These are phyloP conservation scores for Zymoseptoria brevis DNA, from an alignment of 2,329 filamentous ascomycete species.

Conservation along the genomic window DNA sequence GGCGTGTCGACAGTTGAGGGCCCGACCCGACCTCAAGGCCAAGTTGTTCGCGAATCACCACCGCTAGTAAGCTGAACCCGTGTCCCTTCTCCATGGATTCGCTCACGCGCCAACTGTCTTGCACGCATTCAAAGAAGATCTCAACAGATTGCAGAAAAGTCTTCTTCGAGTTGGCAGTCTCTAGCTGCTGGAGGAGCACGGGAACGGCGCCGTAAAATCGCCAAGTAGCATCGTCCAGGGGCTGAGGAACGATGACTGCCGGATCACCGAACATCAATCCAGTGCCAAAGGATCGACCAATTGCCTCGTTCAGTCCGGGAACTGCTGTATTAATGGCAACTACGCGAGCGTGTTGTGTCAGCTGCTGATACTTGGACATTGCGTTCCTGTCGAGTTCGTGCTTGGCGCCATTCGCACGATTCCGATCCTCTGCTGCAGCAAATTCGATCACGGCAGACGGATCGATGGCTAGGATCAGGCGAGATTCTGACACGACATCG, in stretches of 20 bases:
- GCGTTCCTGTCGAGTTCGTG: conserved; percentile 43
- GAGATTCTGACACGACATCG: conserved; percentile 69
- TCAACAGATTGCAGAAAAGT: conserved; percentile 70
- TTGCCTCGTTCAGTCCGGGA: conserved; percentile 77
- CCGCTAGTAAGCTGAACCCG: conserved; percentile 80
- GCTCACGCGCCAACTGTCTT: conserved; percentile 92
- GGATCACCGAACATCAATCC: conserved; percentile 77
- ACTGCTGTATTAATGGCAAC: conserved; percentile 83
- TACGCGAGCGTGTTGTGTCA: conserved; percentile 65
- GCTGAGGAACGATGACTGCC: conserved; percentile 69
- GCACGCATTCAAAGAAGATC: conserved; percentile 76
- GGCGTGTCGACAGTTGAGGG: conserved; percentile 18
- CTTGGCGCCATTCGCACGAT: conserved; percentile 1
- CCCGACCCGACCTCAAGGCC: conserved; percentile 38
- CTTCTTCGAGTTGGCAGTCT: conserved; percentile 62
- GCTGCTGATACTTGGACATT: conserved; percentile 46
- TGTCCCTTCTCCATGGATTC: conserved; percentile 97
- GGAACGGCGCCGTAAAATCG: conserved; percentile 84
- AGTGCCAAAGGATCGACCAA: conserved; percentile 73
- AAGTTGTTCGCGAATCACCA: conserved; percentile 76
- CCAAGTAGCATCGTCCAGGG: conserved; percentile 89
- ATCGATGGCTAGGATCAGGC: conserved; percentile 74
- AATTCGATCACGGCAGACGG: conserved; percentile 73
- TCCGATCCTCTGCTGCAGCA: conserved; percentile 36
- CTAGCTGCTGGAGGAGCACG: conserved; percentile 74